phyloP scores from a whole-genome alignment of 805 yeast genomes.

The Candida stauntonica region DNA sequence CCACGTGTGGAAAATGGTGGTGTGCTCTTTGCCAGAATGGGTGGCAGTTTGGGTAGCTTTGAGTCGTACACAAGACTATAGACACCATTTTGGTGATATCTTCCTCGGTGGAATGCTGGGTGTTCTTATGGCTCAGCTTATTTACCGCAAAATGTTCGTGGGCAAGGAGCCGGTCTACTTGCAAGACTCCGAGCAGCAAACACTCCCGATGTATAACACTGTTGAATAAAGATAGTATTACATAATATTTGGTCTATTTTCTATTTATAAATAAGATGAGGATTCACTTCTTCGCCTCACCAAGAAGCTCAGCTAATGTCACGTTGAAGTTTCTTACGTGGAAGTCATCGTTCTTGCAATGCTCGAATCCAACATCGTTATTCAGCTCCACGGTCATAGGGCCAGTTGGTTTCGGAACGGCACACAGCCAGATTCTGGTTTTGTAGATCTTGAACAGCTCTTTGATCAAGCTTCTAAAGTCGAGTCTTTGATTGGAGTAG shows the following conservation, averaged over 20 bases:
- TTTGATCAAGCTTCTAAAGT: slow-evolving; percentile 67
- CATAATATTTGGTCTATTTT: not conserved
- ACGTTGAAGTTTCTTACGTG: slow-evolving; percentile 23
- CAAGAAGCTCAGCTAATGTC: slow-evolving; percentile 9
- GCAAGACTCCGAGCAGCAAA: slow-evolving; percentile 8
- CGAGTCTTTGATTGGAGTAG: slow-evolving; percentile 59
- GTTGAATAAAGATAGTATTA: slow-evolving; percentile 1
- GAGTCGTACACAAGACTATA: slow-evolving; percentile 82
- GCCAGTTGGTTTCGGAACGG: slow-evolving; percentile 28
- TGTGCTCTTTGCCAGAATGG: slow-evolving; percentile 51
- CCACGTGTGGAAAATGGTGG: slow-evolving; percentile 52
- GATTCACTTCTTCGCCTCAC: not conserved
- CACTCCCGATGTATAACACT: slow-evolving; percentile 15
- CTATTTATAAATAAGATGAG: not conserved
- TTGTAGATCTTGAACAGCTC: slow-evolving; percentile 73
- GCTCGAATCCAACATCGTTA: slow-evolving; percentile 15
- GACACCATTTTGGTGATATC: slow-evolving; percentile 88
- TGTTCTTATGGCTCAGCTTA: slow-evolving; percentile 10
- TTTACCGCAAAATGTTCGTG: slow-evolving; percentile 19
- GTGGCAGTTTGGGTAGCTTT: slow-evolving; percentile 75
- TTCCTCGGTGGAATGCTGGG: slow-evolving; percentile 74
- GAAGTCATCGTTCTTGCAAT: slow-evolving; percentile 21
- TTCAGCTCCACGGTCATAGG: slow-evolving; percentile 5
- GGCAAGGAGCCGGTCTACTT: slow-evolving; percentile 20
- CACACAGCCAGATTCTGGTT: slow-evolving; percentile 81